Evolutionary conservation across 2,329 filamentous ascomycete species (phyloP).

Genomic region (Alternaria hordeiaustralica): DNA sequence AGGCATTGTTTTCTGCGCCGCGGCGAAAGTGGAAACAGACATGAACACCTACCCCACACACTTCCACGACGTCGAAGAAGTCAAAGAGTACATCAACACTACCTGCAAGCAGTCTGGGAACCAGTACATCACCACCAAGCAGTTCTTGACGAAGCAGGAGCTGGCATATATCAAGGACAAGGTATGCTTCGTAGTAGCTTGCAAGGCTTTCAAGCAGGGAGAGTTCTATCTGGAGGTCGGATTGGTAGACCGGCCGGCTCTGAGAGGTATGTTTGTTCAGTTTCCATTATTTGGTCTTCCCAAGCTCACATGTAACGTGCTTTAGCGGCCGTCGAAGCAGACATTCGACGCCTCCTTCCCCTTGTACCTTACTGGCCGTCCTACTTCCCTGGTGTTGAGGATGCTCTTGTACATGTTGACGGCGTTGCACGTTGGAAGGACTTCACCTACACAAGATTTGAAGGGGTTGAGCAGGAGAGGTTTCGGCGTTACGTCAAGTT

Average conservation of each 20-base stretch:
- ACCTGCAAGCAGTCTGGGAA: neutral
- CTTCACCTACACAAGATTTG: neutral
- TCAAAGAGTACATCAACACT: slow-evolving; percentile 3
- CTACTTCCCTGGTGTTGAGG: neutral
- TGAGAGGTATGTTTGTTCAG: neutral
- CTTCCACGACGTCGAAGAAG: slow-evolving; percentile 11
- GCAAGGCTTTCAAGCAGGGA: slow-evolving; percentile 7
- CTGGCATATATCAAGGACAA: slow-evolving; percentile 6
- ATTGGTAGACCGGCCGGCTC: neutral
- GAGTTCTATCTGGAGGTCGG: slow-evolving; percentile 15
- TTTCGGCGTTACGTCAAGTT: slow-evolving; percentile 1
- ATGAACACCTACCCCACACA: slow-evolving; percentile 6
- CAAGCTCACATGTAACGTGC: neutral
- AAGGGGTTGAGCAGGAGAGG: slow-evolving; percentile 1
- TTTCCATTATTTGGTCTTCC: no score
- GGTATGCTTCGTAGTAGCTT: slow-evolving; percentile 11
- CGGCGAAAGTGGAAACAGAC: neutral
- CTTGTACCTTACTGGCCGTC: neutral
- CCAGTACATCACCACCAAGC: neutral
- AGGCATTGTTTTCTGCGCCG: neutral
- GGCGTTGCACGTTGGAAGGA: neutral
- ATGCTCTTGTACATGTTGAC: neutral
- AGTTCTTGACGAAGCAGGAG: neutral
- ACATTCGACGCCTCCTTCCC: neutral
- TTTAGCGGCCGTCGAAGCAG: neutral